Base-by-base conservation (phyloP, 768 basidiomycete genomes). In the Rhodotorula kratochvilovae region DNA sequence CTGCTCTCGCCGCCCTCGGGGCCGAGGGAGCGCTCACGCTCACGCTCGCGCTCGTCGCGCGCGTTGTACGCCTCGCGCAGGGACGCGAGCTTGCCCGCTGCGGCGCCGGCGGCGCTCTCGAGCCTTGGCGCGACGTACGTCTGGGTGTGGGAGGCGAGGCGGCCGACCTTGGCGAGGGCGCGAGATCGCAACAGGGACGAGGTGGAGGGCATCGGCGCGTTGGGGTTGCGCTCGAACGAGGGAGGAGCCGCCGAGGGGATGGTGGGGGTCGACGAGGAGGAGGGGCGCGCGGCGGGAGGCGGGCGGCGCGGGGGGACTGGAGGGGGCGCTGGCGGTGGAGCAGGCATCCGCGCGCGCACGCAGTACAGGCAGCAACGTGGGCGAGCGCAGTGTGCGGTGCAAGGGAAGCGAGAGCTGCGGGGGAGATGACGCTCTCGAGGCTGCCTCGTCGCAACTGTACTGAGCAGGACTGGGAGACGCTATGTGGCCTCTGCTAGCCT, bases 121-220 rank as follows among this genome's bases (percentile, higher is more conserved):
- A 59, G 39, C 13, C 36, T 21, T 0, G 63, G 55, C 17, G 63
- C 54, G 45, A 43, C 63, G 21, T 35, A 57, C 10, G 56, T 43
- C n/a, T n/a, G 5, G 3, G 42, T 35, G 13, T 33, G 45, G 23
- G 42, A 13, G 3, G 63, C 63, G 45, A 65, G 43, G 4, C 43
- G 10, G 55, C 45, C 33, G 31, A 57, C 63, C 10, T 48, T 45
- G n/a, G 63, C 63, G 54, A 65, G 63, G 23, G 63, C 63, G 23
- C 63, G 63, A 15, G 31, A 23, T 31, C 63, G 63, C 27, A 54
- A 29, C 36, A 63, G 42, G 33, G 43, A 45, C 42, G 60, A 31
- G n/a, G 29, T 13, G 16, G 60, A 61, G 33, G 45, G 48, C 48
- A 50, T 50, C 3, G 48, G 48, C 1, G 48, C 23, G 45, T 46